Evolutionary conservation across 129 eudicot genomes (phyloP).

Genomic region (Smallanthus sonchifolius): DNA sequence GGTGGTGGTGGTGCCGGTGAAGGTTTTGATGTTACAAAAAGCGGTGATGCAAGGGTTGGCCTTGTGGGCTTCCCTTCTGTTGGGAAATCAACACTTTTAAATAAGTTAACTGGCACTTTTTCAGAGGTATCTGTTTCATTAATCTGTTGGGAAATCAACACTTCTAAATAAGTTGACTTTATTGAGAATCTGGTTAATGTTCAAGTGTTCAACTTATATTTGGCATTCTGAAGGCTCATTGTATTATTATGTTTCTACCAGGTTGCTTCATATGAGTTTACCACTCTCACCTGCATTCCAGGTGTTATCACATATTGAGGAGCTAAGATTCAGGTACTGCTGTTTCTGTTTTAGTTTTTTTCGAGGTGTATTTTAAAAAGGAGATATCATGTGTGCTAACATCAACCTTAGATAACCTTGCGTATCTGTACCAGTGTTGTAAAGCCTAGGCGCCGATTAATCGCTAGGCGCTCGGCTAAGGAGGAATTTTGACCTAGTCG

Average conservation of each 20-base stretch:
- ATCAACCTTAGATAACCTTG: neutral
- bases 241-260: slow-evolving; percentile 13
- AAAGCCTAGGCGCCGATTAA: no score
- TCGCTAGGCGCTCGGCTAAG: no score
- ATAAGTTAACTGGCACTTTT: slow-evolving; percentile 87
- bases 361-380: neutral
- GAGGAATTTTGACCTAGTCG: no score
- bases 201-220: neutral
- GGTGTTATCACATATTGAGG: slow-evolving; percentile 94
- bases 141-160: neutral
- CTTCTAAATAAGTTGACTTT: neutral
- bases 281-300: slow-evolving; percentile 97
- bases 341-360: neutral
- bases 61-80: slow-evolving; percentile 97
- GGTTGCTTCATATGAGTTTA: slow-evolving; percentile 97
- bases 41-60: slow-evolving; percentile 97
- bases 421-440: slow-evolving; percentile 11
- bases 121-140: slow-evolving; percentile 62
- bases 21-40: slow-evolving; percentile 98
- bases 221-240: neutral
- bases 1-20: slow-evolving; percentile 99
- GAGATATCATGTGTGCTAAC: neutral
- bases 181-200: slow-evolving; percentile 4
- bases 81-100: slow-evolving; percentile 88
- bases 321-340: slow-evolving; percentile 88